Evolutionary conservation across 2,329 filamentous ascomycete genomes (phyloP).

Genomic region (Aureobasidium sp.): DNA sequence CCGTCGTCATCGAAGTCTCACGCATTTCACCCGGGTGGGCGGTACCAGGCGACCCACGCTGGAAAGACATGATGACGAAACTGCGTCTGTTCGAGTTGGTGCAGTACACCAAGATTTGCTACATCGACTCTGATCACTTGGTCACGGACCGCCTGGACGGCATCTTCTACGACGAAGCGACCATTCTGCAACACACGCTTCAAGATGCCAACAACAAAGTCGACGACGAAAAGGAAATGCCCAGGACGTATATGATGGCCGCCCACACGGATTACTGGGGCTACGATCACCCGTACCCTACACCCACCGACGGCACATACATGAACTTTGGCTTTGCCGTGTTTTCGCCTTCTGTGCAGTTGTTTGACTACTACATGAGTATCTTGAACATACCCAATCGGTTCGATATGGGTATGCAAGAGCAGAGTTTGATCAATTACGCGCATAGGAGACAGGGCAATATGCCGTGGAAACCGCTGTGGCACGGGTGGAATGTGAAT

Average conservation of each 20-base stretch:
- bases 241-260: conserved; percentile 36
- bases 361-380: conserved; percentile 34
- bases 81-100: conserved; percentile 31
- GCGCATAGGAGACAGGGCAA: conserved; percentile 33
- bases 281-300: conserved; percentile 24
- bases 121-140: conserved; percentile 31
- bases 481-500: conserved; percentile 35
- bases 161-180: conserved; percentile 33
- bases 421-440: conserved; percentile 37
- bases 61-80: conserved; percentile 33
- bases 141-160: conserved; percentile 26
- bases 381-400: conserved; percentile 28
- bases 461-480: conserved; percentile 36
- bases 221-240: conserved; percentile 32
- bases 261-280: conserved; percentile 27
- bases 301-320: conserved; percentile 23
- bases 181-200: conserved; percentile 26
- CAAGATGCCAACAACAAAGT: conserved; percentile 21
- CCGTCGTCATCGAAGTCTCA: conserved; percentile 30
- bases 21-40: conserved; percentile 30
- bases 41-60: conserved; percentile 24
- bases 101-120: conserved; percentile 31
- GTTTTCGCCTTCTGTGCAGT: conserved; percentile 27
- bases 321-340: conserved; percentile 36
- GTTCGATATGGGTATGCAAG: conserved; percentile 30